Evolutionary conservation across 371 early-diverging fungal genomes (phyloP), one percentile per base, ranked within the genome.

Genomic region (Mortierella sp.): DNA sequence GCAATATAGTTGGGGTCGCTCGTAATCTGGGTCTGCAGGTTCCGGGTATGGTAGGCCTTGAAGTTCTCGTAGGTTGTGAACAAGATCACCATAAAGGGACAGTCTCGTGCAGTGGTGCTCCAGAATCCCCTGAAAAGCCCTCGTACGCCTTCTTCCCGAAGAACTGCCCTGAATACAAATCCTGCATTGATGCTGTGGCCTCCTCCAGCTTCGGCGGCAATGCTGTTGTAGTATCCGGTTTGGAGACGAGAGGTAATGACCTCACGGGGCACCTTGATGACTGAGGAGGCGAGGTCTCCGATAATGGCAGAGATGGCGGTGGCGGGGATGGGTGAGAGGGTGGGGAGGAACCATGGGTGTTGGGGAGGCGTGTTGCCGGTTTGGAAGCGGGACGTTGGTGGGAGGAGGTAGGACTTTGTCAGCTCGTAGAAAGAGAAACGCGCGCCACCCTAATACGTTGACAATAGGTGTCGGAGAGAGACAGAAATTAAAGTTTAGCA

Each of bases 261-360:
- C 81, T 96, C 96, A 37, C 96, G 90, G 21, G 96, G 96, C 0
- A 96, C 96, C 81, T 96, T 96, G 86, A 95, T 92, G 28, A 95
- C 92, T 70, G 93, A 93, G 0, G 95, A 95, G 6, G 94, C 95
- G 13, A 94, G 81, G 88, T 96, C 96, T 53, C 95, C 95, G 16
- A 94, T 82, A 13, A 95, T 91, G 28, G 96, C 96, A 44, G 96
- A 92, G 51, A 95, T 75, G 48, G 95, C 94, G 9, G 94, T 93
- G 10, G 93, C 93, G 34, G 93, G 92, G 67, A 93, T 90, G 2
- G 89, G 83, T 21, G 87, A 82, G 73, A 87, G 80, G 0, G 83
- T 83, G n/a, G 88, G 88, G 50, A 87, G 81, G 85, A 84, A 87
- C 82, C 79, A 82, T 6, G 80, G 80, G 72, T 86, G 86, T 34